Evolutionary conservation across 2,329 filamentous ascomycete species (phyloP).

Genomic region (Stenocarpella maydis): DNA sequence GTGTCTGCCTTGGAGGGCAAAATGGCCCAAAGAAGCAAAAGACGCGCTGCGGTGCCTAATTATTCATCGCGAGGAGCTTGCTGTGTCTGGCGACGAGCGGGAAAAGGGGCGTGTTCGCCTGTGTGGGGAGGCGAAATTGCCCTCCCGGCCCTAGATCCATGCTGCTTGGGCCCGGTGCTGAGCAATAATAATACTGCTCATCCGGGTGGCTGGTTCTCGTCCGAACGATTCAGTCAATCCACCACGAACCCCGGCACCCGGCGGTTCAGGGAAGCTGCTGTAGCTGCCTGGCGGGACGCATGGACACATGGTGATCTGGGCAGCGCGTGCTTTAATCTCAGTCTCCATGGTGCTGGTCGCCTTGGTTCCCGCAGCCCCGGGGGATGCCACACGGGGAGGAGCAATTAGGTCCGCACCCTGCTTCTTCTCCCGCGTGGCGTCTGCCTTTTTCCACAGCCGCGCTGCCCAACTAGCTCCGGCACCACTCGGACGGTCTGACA

Average conservation of each 20-base stretch:
- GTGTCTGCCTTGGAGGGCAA: constrained; percentile 21
- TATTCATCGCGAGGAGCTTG: constrained; percentile 9
- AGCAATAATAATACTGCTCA: not conserved
- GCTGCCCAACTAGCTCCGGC: constrained; percentile 16
- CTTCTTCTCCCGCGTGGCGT: constrained; percentile 29
- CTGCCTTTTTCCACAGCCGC: constrained; percentile 23
- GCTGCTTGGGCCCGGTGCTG: not conserved
- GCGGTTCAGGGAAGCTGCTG: not conserved
- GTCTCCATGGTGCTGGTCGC: not conserved
- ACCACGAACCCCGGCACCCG: not conserved
- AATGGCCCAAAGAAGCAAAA: constrained; percentile 25
- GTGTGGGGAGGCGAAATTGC: constrained; percentile 22
- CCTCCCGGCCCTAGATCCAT: not conserved
- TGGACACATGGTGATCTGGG: constrained; percentile 5
- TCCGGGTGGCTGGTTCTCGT: constrained; percentile 6
- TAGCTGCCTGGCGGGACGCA: constrained; percentile 4
- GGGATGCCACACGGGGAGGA: constrained; percentile 22
- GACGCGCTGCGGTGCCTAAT: not conserved
- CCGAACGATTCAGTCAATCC: not conserved
- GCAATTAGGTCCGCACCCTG: constrained; percentile 31
- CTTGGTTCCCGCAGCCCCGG: not conserved
- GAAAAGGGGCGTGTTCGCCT: constrained; percentile 7
- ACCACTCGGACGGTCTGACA: not conserved
- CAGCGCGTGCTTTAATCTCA: constrained; percentile 13
- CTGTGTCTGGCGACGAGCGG: not conserved